Evolutionary conservation across 2,329 filamentous ascomycete species (phyloP), one percentile per base, ranked within the genome.

Genomic region (Nothophaeocryptopus gaeumannii): DNA sequence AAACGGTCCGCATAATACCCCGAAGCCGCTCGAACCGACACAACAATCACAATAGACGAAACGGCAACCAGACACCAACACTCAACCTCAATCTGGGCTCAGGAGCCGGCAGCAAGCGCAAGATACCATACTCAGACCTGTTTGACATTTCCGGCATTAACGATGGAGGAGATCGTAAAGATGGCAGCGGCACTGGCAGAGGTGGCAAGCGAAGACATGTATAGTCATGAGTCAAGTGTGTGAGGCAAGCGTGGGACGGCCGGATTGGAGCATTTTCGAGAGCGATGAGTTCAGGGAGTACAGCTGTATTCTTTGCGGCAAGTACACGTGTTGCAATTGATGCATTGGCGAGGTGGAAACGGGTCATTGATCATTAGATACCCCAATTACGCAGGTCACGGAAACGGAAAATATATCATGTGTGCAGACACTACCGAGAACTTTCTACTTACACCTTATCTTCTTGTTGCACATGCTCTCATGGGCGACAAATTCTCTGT

Each of bases 71-170:
- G 60, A 64, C 43, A 54, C 65, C 60, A 61, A 70, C 56, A 9
- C 45, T 67, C 11, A 67, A 71, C 33, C 65, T 73, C 38, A 70
- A 69, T 35, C 70, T 88, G 8, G 82, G 83, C 4, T 78, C 78
- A 51, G 83, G 81, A 5, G 81, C 85, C 8, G 87, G 87, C 1
- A 78, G 82, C 59, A 92, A 92, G 68, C 79, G 87, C 36, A 81
- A 86, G 61, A 78, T 88, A 59, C 85, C 87, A 60, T 79, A 88
- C 61, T 81, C 82, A 16, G 87, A 91, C 62, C 83, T 89, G 46
- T 90, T 90, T 64, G 86, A 89, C 62, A 73, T 87, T 7, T 81
- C 82, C 45, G 82, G 81, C 56, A 67, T 86, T 43, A 78, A 78
- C 30, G 58, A 59, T 26, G 55, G 52, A 16, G 51, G 48, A 31